Evolutionary conservation across 768 basidiomycete species (phyloP), one percentile per base, ranked within the genome.

Genomic region (Scleroderma citrinum): DNA sequence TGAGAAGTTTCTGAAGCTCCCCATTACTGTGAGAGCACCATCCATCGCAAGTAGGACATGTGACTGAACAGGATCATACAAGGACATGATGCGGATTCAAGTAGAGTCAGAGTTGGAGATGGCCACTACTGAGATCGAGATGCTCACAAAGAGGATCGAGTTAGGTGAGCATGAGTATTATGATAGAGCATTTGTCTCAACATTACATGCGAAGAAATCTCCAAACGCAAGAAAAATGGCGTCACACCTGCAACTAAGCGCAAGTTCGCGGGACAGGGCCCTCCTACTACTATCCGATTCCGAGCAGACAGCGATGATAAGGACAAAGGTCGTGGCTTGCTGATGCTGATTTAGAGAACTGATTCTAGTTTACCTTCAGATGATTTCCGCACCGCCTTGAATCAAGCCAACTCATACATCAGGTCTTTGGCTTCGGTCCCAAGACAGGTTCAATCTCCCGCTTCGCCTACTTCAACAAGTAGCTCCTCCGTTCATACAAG

Each of bases 1-100:
- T 1, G 91, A 94, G 71, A 92, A 87, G 56, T 76, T 97, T 52
- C 71, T 96, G 13, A 81, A 82, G 56, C 83, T 88, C 68, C 68
- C 75, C 29, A 60, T 82, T 35, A 73, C 73, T 40, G 83, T 83
- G 57, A 20, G 64, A 47, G 59, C 64, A 35, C 46, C n/a, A 23
- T 50, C 48, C 43, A 43, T 49, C n/a, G 37, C 51, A 34, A 50
- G 35, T 50, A 36, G 51, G 23, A 19, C 26, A 46, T 42, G 20
- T 23, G 23, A 49, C 44, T 61, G 36, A 57, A 51, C 40, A 34
- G 39, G 45, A 32, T 41, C 29, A 11, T 34, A 26, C 1, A 56
- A 87, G 80, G 83, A 80, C 49, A 69, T 70, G n/a, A 76, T 91
- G 56, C 78, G 87, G 31, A 63, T 70, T 17, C 77, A 87, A 69